Percentiles rank a stretch among this genome's conserved stretches.
Conservation (phyloP, 129 eudicot genomes). For the Saussurea involucrata region DNA sequence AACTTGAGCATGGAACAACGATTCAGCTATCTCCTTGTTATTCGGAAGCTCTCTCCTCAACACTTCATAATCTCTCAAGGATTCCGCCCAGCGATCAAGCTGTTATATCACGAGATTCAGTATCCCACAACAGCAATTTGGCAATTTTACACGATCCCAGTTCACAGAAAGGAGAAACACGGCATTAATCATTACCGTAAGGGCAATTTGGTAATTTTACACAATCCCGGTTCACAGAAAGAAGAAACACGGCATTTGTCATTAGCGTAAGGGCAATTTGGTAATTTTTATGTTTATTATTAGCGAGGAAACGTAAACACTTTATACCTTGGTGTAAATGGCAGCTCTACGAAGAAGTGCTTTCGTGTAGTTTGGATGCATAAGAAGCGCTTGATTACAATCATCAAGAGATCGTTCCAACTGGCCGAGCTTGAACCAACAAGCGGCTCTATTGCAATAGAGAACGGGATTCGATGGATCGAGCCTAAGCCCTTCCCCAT, state of each 20-base stretch:
- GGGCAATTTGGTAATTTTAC: too few relatives aligned
- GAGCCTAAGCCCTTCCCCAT: conserved; percentile 79
- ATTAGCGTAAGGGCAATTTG: neutral
- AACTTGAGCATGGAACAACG: conserved; percentile 81
- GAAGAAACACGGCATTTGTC: too few relatives aligned
- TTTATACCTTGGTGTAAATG: conserved; percentile 70
- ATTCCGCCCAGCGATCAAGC: conserved; percentile 33
- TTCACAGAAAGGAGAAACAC: too few relatives aligned
- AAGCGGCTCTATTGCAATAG: conserved; percentile 88
- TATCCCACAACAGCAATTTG: too few relatives aligned
- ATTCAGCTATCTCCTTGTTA: conserved; percentile 69
- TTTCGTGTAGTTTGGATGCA: conserved; percentile 77
- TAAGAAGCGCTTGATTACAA: conserved; percentile 82
- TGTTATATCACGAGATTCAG: conserved; percentile 5
- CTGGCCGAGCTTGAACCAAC: conserved; percentile 82
- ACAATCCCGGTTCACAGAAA: too few relatives aligned
- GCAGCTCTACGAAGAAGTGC: conserved; percentile 93
- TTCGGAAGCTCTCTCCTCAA: conserved; percentile 55
- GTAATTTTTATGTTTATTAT: neutral
- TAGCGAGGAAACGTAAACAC: neutral
- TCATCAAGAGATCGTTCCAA: conserved; percentile 76
- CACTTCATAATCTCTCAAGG: conserved; percentile 37
- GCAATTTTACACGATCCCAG: too few relatives aligned
- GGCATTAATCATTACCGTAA: too few relatives aligned
- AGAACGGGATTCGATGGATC: conserved; percentile 83